Evolutionary conservation across 768 basidiomycete genomes (phyloP).

Genomic region (Kwoniella europaea): DNA sequence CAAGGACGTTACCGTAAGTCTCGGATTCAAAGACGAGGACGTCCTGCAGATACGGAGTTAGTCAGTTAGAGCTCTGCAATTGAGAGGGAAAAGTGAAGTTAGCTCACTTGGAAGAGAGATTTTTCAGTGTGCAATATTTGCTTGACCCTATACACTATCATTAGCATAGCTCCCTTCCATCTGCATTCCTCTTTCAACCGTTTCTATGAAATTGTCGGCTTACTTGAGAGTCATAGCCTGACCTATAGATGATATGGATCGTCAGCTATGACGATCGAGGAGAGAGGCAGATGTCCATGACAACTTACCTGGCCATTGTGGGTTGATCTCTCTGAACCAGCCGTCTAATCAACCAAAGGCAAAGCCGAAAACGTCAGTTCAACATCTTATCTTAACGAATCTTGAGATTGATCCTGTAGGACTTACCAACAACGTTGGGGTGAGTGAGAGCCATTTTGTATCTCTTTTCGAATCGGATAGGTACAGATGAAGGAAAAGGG

Average conservation of each 20-base stretch:
- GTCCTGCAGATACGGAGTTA: slow-evolving; percentile 60
- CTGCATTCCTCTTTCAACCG: neutral
- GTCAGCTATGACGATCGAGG: slow-evolving; percentile 22
- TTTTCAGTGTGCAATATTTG: slow-evolving; percentile 93
- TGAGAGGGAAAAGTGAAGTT: neutral
- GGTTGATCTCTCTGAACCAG: slow-evolving; percentile 93
- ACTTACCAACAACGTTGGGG: slow-evolving; percentile 58
- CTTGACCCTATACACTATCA: slow-evolving; percentile 66
- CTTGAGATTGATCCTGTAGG: neutral
- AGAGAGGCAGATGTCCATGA: neutral
- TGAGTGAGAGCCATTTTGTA: slow-evolving; percentile 53
- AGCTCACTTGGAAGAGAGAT: slow-evolving; percentile 74
- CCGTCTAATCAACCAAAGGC: slow-evolving; percentile 66
- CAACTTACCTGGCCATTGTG: slow-evolving; percentile 77
- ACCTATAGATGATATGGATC: slow-evolving; percentile 59
- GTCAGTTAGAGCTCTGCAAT: no score
- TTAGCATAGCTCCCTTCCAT: slow-evolving; percentile 11
- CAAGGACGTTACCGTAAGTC: slow-evolving; percentile 94
- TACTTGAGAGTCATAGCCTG: slow-evolving; percentile 92
- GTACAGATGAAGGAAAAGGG: neutral
- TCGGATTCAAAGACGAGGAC: slow-evolving; percentile 96
- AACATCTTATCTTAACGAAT: no score
- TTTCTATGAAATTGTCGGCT: slow-evolving; percentile 13
- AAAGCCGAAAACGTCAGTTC: neutral
- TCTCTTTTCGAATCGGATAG: neutral